These are phyloP conservation scores for Chaetothyriales sp. DNA, from an alignment of 2,329 filamentous ascomycete species.

Conservation along the genomic window DNA sequence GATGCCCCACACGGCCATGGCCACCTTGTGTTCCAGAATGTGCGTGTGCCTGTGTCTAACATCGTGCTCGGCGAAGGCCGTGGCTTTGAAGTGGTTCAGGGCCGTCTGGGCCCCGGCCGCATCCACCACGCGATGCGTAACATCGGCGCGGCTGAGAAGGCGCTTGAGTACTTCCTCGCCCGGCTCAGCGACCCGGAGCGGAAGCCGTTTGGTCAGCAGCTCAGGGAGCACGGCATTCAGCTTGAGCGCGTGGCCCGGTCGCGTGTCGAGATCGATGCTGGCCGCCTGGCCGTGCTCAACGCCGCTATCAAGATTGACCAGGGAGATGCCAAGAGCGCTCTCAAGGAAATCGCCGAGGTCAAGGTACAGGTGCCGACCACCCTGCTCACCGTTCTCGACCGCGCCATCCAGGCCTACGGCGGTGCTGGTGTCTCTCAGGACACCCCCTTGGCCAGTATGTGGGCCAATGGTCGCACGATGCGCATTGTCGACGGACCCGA, in stretches of 20 bases:
- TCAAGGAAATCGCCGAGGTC: slow-evolving; percentile 67
- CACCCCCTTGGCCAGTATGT: slow-evolving; percentile 59
- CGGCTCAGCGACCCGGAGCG: slow-evolving; percentile 84
- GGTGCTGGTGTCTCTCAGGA: slow-evolving; percentile 85
- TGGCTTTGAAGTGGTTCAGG: slow-evolving; percentile 97
- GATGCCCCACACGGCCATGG: slow-evolving; percentile 96
- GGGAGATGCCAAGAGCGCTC: slow-evolving; percentile 67
- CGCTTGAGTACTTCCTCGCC: slow-evolving; percentile 85
- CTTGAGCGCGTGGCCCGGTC: slow-evolving; percentile 88
- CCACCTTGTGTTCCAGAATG: slow-evolving; percentile 75
- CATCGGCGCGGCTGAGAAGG: slow-evolving; percentile 78
- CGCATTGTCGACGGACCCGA: slow-evolving; percentile 83
- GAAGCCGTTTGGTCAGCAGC: slow-evolving; percentile 75
- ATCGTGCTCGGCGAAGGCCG: slow-evolving; percentile 83
- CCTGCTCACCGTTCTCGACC: slow-evolving; percentile 75
- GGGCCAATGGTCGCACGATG: slow-evolving; percentile 73
- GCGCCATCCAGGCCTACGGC: slow-evolving; percentile 80
- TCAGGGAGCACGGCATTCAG: slow-evolving; percentile 82
- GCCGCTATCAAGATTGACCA: slow-evolving; percentile 89
- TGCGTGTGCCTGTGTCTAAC: slow-evolving; percentile 72
- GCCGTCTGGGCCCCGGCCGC: slow-evolving; percentile 81
- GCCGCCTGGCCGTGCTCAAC: slow-evolving; percentile 77
- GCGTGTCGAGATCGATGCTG: slow-evolving; percentile 83
- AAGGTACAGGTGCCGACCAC: slow-evolving; percentile 83
- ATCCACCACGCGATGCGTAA: slow-evolving; percentile 97